phyloP scores from a whole-genome alignment of 768 basidiomycete genomes.

The Hygrocybe punicea region DNA sequence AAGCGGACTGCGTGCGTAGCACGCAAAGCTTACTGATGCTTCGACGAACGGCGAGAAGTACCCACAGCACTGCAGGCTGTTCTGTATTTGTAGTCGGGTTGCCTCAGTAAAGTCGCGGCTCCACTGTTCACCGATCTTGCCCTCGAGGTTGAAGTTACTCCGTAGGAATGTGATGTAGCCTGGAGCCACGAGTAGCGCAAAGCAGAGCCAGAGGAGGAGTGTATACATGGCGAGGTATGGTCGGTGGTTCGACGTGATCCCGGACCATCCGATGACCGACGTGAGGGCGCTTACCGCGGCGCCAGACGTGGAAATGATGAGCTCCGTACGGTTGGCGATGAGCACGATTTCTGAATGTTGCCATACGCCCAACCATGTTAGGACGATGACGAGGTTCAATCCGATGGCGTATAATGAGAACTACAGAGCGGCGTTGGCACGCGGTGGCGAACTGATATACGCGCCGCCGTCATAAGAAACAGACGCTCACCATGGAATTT shows the following conservation, averaged over 20 bases:
- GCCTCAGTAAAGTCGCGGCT: slow-evolving; percentile 53
- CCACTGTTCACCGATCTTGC: slow-evolving; percentile 78
- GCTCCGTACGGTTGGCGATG: slow-evolving; percentile 65
- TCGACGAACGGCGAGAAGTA: slow-evolving; percentile 37
- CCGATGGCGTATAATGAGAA: slow-evolving; percentile 43
- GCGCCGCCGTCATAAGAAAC: no score
- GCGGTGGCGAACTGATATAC: no score
- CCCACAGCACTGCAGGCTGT: slow-evolving; percentile 30
- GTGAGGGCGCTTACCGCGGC: slow-evolving; percentile 58
- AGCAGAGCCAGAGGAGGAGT: slow-evolving; percentile 72
- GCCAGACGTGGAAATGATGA: slow-evolving; percentile 67
- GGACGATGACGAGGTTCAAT: slow-evolving; percentile 44
- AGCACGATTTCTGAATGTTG: slow-evolving; percentile 59
- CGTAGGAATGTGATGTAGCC: slow-evolving; percentile 56
- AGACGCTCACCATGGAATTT: slow-evolving; percentile 46
- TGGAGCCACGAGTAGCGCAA: slow-evolving; percentile 66
- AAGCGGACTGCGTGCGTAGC: slow-evolving; percentile 66
- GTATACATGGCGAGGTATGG: slow-evolving; percentile 75
- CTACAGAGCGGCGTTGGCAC: slow-evolving; percentile 47
- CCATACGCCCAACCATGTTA: slow-evolving; percentile 78
- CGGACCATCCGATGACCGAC: slow-evolving; percentile 73
- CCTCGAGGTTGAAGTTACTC: slow-evolving; percentile 69
- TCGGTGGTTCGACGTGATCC: slow-evolving; percentile 79
- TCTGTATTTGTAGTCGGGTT: slow-evolving; percentile 67
- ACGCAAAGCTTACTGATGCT: slow-evolving; percentile 71